Base-by-base conservation (phyloP, 2,329 filamentous ascomycete species). In the Penicillium polonicum region DNA sequence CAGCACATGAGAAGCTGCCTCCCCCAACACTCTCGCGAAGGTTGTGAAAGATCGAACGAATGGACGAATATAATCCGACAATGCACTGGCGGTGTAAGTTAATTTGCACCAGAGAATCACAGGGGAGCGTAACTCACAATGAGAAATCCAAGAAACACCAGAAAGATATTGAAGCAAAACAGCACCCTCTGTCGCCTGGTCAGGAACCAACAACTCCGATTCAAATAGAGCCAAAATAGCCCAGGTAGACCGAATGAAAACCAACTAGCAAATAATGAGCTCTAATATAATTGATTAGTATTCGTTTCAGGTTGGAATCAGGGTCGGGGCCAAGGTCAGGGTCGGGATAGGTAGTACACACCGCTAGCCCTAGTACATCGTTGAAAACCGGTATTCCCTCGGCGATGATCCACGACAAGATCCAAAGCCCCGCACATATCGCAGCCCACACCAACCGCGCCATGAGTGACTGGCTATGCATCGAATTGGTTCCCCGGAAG, bases 311-410 rank as follows among this genome's bases (percentile, higher is more conserved):
- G n/a, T 8, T 23, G 31, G 5, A 3, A 6, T 8, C 33, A 19
- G 17, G 17, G 17, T 9, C 17, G 10, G 3, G 10, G 23, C 6
- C 4, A 41, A 4, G 9, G 23, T 19, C 31, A 25, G 5, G 31
- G 31, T 33, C 5, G 12, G 12, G 19, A 46, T 21, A 21, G 13
- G 25, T 5, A 42, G 36, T 46, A 54, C 57, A 42, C 69, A 71
- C 62, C 65, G 88, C 82, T 29, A 90, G 74, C 2, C 83, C 83
- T 17, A 90, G 75, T 12, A 90, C 74, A 54, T 85, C 80, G 63
- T 84, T 84, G 75, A 90, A 90, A 48, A 85, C 82, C 2, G 88
- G 88, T 3, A 90, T 85, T 0, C 82, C 83, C 70, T 87, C 84
- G 8, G 86, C 85, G 55, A 90, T 84, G 50, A 89, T 68, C 78